phyloP scores from a whole-genome alignment of 169 alveolate species.

The Babesia microti region DNA sequence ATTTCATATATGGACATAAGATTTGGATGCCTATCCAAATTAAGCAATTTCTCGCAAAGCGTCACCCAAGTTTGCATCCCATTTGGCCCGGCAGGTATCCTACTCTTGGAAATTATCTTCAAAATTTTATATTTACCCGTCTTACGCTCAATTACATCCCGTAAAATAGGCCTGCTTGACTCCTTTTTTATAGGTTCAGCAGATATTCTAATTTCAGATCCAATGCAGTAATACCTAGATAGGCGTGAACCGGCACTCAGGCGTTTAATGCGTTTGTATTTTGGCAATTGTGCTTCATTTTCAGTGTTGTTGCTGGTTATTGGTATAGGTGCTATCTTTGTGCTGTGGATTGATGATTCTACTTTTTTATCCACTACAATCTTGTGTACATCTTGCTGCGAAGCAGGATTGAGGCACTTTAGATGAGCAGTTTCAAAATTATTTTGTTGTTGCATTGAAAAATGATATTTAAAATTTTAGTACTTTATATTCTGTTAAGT shows the following conservation, averaged over 20 bases:
- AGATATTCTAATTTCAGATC: conserved; percentile 39
- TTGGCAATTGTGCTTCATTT: too few species aligned
- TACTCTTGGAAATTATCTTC: conserved; percentile 53
- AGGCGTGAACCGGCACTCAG: conserved; percentile 40
- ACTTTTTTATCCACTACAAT: too few species aligned
- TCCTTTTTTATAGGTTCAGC: conserved; percentile 26
- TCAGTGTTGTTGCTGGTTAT: too few species aligned
- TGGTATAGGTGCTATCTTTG: too few species aligned
- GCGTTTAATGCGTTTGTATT: conserved; percentile 35
- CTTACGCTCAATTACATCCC: conserved; percentile 50
- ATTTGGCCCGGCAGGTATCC: conserved; percentile 52
- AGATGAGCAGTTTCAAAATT: too few species aligned
- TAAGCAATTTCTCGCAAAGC: conserved; percentile 66
- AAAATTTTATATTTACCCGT: conserved; percentile 54
- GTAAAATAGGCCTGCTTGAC: conserved; percentile 47
- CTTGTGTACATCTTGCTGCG: too few species aligned
- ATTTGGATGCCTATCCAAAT: conserved; percentile 65
- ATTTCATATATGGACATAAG: conserved; percentile 68
- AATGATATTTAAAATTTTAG: too few species aligned
- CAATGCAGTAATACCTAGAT: conserved; percentile 42
- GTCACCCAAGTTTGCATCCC: conserved; percentile 59
- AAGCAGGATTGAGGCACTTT: too few species aligned
- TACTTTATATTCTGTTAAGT: too few species aligned
- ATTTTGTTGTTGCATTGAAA: too few species aligned
- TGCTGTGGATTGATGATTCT: too few species aligned